These are phyloP conservation scores for Eucalyptus regnans DNA, from an alignment of 345 rosid species.

Conservation along the genomic window DNA sequence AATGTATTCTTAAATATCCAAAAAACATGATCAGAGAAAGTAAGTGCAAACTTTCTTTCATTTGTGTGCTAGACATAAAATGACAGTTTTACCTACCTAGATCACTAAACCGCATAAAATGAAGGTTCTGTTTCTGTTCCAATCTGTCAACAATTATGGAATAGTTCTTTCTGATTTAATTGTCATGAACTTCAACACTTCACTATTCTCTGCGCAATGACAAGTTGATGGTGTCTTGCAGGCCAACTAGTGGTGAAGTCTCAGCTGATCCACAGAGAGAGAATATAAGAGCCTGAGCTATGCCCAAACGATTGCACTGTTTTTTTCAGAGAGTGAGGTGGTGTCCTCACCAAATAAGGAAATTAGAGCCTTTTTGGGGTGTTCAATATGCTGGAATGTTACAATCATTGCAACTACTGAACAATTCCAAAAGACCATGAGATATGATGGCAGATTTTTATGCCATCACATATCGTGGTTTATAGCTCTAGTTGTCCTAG, in stretches of 20 bases:
- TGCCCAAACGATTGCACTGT: neutral
- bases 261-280: constrained; percentile 35
- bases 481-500: neutral
- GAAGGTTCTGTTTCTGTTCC: neutral
- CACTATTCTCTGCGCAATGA: neutral
- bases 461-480: neutral
- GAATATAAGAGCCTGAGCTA: constrained; percentile 48
- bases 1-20: neutral
- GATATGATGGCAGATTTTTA: neutral
- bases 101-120: neutral
- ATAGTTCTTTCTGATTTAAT: neutral
- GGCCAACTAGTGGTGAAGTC: neutral
- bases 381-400: neutral
- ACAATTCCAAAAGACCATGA: neutral
- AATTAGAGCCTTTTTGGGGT: neutral
- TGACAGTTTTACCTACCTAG: neutral
- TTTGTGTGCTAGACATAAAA: neutral
- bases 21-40: neutral
- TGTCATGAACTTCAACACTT: neutral
- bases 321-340: neutral
- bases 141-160: neutral
- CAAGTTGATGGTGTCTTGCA: neutral
- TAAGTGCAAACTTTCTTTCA: neutral
- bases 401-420: neutral
- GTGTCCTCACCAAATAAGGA: neutral